phyloP scores from a whole-genome alignment of 495 filamentous ascomycete species.

The Hypoxylon fragiforme region DNA sequence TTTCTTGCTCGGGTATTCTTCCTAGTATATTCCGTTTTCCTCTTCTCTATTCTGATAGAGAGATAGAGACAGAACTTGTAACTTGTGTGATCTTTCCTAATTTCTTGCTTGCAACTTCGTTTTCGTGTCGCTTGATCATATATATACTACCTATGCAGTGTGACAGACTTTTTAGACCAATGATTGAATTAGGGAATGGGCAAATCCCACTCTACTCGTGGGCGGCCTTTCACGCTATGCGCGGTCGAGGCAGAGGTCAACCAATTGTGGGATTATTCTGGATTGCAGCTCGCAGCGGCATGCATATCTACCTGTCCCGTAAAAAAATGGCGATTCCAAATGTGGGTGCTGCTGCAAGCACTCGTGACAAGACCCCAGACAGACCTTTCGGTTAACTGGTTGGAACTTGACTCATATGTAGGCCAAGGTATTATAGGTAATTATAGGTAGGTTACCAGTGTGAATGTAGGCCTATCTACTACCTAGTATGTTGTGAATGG shows the following conservation, averaged over 20 bases:
- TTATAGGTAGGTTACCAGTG: too few relatives aligned
- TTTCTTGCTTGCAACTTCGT: conserved; percentile 19
- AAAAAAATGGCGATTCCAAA: conserved; percentile 23
- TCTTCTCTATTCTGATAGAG: too few relatives aligned
- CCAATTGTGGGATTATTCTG: conserved; percentile 25
- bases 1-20: conserved; percentile 24
- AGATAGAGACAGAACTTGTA: too few relatives aligned
- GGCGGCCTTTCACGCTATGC: conserved; percentile 24
- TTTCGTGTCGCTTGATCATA: conserved; percentile 28
- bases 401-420: conserved; percentile 29
- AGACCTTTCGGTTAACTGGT: too few relatives aligned
- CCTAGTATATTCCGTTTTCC: conserved; percentile 6
- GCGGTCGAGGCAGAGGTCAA: conserved; percentile 23
- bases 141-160: conserved; percentile 29
- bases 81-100: too few relatives aligned
- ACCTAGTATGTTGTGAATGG: too few relatives aligned
- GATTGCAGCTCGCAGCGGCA: conserved; percentile 32
- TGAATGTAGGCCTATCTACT: too few relatives aligned
- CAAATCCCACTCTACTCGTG: conserved; percentile 23
- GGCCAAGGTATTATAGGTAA: too few relatives aligned
- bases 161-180: conserved; percentile 21
- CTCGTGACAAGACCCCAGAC: conserved; percentile 22
- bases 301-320: conserved; percentile 27
- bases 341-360: conserved; percentile 18
- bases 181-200: conserved; percentile 3